Evolutionary conservation across 805 yeast species (phyloP).

Genomic region (Ascoidea asiatica): DNA sequence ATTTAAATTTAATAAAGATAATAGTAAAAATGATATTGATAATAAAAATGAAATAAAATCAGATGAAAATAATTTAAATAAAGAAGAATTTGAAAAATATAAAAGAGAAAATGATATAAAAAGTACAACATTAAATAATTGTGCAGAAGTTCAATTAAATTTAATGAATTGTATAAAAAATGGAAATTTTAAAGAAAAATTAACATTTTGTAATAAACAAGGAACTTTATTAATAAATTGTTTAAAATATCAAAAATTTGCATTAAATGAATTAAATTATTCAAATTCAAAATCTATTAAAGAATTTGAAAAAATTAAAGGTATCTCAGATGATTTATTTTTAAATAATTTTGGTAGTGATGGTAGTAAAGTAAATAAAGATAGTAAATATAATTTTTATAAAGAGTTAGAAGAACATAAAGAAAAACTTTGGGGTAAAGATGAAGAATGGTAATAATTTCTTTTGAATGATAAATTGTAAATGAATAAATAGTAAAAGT

Average conservation of each 20-base stretch:
- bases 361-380: slow-evolving; percentile 4
- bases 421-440: slow-evolving; percentile 4
- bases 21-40: no score
- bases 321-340: slow-evolving; percentile 9
- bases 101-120: slow-evolving; percentile 1
- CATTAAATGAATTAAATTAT: slow-evolving; percentile 5
- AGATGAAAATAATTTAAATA: no score
- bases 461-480: no score
- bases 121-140: slow-evolving; percentile 8
- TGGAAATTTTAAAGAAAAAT: slow-evolving; percentile 7
- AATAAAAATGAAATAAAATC: no score
- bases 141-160: slow-evolving; percentile 8
- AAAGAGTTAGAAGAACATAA: slow-evolving; percentile 5
- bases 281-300: slow-evolving; percentile 7
- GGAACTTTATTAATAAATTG: slow-evolving; percentile 8
- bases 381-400: slow-evolving; percentile 1
- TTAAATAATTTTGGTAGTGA: slow-evolving; percentile 9
- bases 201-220: slow-evolving; percentile 8
- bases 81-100: slow-evolving; percentile 5
- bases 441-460: no score
- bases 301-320: slow-evolving; percentile 8
- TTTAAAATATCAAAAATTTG: slow-evolving; percentile 6
- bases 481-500: no score
- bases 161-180: slow-evolving; percentile 7
- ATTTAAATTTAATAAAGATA: no score